Conservation (phyloP, 2,329 filamentous ascomycete genomes). For the Colletotrichum ledebouriae region DNA sequence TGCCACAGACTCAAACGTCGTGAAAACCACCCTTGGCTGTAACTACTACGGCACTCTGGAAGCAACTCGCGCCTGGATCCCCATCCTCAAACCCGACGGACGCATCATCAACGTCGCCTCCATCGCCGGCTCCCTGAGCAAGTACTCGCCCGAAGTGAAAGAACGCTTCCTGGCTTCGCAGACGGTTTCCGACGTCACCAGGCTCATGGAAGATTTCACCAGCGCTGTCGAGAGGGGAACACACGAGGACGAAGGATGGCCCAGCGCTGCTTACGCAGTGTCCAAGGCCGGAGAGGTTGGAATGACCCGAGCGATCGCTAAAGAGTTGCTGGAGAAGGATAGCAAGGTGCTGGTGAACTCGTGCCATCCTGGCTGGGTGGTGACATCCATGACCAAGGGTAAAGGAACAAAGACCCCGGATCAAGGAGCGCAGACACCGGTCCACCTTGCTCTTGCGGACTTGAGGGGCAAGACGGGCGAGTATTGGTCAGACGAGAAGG, state of each 20-base stretch:
- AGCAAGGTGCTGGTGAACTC: slow-evolving; percentile 51
- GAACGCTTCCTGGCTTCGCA: slow-evolving; percentile 57
- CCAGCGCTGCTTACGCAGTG: slow-evolving; percentile 63
- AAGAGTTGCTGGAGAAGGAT: slow-evolving; percentile 48
- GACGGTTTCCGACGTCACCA: slow-evolving; percentile 58
- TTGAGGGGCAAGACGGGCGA: slow-evolving; percentile 51
- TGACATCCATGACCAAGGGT: slow-evolving; percentile 61
- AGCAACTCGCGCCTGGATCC: slow-evolving; percentile 59
- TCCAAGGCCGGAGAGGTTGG: slow-evolving; percentile 60
- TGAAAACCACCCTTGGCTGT: slow-evolving; percentile 61
- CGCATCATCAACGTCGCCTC: slow-evolving; percentile 65
- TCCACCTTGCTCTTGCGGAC: slow-evolving; percentile 57
- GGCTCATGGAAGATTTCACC: slow-evolving; percentile 63
- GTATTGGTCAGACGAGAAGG: slow-evolving; percentile 56
- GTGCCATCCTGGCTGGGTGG: slow-evolving; percentile 59
- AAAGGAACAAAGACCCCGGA: slow-evolving; percentile 56
- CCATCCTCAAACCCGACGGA: slow-evolving; percentile 58
- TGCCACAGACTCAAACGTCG: slow-evolving; percentile 53
- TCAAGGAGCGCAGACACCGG: slow-evolving; percentile 59
- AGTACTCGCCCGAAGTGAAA: slow-evolving; percentile 59
- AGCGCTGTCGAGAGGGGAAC: slow-evolving; percentile 59
- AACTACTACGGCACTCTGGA: slow-evolving; percentile 67
- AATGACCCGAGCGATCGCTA: slow-evolving; percentile 54
- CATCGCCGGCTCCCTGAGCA: slow-evolving; percentile 58
- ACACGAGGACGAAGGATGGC: slow-evolving; percentile 62